Evolutionary conservation across 306 rosid genomes (phyloP), one percentile per base, ranked within the genome.

Genomic region (Medicago lupulina): DNA sequence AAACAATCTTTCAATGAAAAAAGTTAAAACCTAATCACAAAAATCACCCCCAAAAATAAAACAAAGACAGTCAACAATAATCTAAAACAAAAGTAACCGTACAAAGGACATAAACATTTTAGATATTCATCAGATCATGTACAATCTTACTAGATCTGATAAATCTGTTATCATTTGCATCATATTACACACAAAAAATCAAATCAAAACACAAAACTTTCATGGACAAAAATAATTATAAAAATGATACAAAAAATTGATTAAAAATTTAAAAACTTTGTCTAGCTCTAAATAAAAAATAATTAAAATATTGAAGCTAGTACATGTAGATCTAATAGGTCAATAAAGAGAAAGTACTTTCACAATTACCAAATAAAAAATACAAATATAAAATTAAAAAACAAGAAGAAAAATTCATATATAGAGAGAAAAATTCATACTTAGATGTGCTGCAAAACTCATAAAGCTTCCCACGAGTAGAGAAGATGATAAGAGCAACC

Each of bases 401-500:
- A 19, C 6, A 8, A 5, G 1, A 6, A 1, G 0, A 50, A 25
- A 23, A 55, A 39, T 10, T 15, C 4, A 54, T 53, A 4, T 8
- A 54, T 4, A 46, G 10, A 53, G 40, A 46, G 62, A 61, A 17
- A 15, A 15, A 62, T 5, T 44, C 31, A 80, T 75, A 93, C 98
- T 88, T 90, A 86, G 91, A 50, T 77, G 82, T 86, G 91, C 98
- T 93, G 34, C 95, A 90, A 67, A 93, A 93, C 86, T 93, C 96
- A 82, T 90, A 93, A 69, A 90, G 96, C 82, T 87, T 93, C 67
- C 98, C 98, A 75, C 96, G 88, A 84, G 82, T 90, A 63, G 98
- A 93, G 92, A 93, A 93, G 91, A 93, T 68, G 87, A 93, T 86
- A 77, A 93, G 96, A 47, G 98, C 98, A 86, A 93, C 98, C 83